These are phyloP conservation scores for Phyllosticta paracitricarpa DNA, from an alignment of 2,329 filamentous ascomycete species.

Conservation along the genomic window DNA sequence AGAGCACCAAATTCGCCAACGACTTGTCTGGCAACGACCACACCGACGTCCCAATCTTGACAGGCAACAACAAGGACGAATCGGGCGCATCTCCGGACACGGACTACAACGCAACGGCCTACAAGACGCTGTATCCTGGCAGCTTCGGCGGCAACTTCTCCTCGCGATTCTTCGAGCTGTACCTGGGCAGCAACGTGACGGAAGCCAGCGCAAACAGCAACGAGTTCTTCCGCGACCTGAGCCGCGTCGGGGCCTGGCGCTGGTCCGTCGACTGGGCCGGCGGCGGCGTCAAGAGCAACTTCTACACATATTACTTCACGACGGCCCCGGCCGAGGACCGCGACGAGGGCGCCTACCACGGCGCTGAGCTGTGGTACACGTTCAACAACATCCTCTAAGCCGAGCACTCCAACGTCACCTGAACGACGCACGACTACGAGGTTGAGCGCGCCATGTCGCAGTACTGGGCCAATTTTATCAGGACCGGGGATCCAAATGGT, in stretches of 20 bases:
- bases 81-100: constrained; percentile 42
- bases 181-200: background rate
- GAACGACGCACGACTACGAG: constrained; percentile 22
- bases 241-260: constrained; percentile 18
- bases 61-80: constrained; percentile 46
- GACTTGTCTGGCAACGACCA: background rate
- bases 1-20: background rate
- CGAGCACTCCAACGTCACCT: constrained; percentile 12
- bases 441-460: constrained; percentile 11
- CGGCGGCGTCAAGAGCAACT: constrained; percentile 11
- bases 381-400: constrained; percentile 26
- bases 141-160: constrained; percentile 11
- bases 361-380: constrained; percentile 31
- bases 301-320: constrained; percentile 30
- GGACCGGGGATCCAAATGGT: constrained; percentile 1
- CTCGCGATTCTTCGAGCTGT: background rate
- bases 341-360: constrained; percentile 26
- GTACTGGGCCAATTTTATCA: constrained; percentile 9
- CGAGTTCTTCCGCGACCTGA: constrained; percentile 15
- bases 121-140: background rate
- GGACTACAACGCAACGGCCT: constrained; percentile 29
- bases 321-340: constrained; percentile 28
- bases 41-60: constrained; percentile 45
- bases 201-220: constrained; percentile 12
- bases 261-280: constrained; percentile 17